Percentiles rank a stretch among this genome's conserved stretches.
Evolutionary conservation across 768 basidiomycete species (phyloP).

Genomic region (Hypsizygus marmoreus): DNA sequence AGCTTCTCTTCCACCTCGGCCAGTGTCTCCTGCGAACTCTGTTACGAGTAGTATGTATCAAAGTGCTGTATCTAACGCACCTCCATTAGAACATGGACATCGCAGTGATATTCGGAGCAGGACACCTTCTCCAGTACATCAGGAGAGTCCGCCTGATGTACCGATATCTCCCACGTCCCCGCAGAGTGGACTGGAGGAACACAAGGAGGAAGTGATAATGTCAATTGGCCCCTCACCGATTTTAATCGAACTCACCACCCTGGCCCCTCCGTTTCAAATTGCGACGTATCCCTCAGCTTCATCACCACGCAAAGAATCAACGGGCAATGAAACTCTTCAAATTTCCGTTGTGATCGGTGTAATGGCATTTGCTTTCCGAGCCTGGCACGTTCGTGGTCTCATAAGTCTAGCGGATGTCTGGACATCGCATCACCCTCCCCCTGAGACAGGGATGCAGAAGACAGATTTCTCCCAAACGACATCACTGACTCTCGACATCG

Average conservation of each 20-base stretch:
- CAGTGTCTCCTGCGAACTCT: conserved; percentile 47
- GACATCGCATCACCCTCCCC: conserved; percentile 21
- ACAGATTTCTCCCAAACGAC: too few relatives aligned
- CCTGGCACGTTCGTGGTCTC: conserved; percentile 57
- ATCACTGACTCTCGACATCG: too few relatives aligned
- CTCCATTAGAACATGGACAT: conserved; percentile 5
- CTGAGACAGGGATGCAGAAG: not conserved
- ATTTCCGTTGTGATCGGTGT: conserved; percentile 49
- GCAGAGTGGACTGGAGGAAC: conserved; percentile 6
- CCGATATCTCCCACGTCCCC: conserved; percentile 1
- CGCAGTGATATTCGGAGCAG: conserved; percentile 2
- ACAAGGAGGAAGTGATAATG: conserved; percentile 49
- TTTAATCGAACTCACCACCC: conserved; percentile 53
- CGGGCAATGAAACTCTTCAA: conserved; percentile 32
- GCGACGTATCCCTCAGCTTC: conserved; percentile 5
- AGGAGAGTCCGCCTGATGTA: conserved; percentile 3
- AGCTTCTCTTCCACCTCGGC: conserved; percentile 54
- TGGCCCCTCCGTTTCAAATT: conserved; percentile 29
- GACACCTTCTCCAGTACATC: conserved; percentile 15
- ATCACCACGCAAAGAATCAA: conserved; percentile 2
- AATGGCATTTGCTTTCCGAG: conserved; percentile 56
- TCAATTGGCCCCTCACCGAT: conserved; percentile 69
- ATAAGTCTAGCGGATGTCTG: conserved; percentile 41
- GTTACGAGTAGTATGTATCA: conserved; percentile 74
- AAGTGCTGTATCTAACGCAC: conserved; percentile 59